Conservation (phyloP, 805 yeast genomes). For the Candida qinlingensis region DNA sequence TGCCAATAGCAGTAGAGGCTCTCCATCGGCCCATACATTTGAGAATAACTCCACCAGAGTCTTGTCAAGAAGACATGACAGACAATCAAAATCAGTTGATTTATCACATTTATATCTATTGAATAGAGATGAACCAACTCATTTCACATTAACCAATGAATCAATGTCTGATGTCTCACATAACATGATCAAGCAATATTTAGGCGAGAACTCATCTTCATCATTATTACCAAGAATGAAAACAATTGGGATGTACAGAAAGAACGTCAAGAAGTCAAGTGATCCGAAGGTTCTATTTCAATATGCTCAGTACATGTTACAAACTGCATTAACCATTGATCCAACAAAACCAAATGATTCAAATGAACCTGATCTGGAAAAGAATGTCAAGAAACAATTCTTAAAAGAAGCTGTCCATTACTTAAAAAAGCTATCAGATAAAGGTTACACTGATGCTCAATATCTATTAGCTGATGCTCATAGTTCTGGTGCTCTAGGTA, state of each 20-base stretch:
- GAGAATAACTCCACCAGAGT: background rate
- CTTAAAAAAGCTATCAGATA: slow-evolving; percentile 65
- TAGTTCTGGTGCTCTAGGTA: slow-evolving; percentile 79
- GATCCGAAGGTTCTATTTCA: slow-evolving; percentile 86
- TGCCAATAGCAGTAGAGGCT: background rate
- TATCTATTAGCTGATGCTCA: slow-evolving; percentile 88
- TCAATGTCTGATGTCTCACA: slow-evolving; percentile 47
- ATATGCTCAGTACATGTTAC: slow-evolving; percentile 86
- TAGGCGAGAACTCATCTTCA: slow-evolving; percentile 42
- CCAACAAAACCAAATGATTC: slow-evolving; percentile 6
- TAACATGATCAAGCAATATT: slow-evolving; percentile 43
- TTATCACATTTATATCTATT: slow-evolving; percentile 36
- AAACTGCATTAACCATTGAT: slow-evolving; percentile 68
- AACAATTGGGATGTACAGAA: slow-evolving; percentile 81
- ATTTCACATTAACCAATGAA: slow-evolving; percentile 34
- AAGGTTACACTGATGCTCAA: slow-evolving; percentile 86
- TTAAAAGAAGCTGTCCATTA: slow-evolving; percentile 73
- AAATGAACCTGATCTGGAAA: slow-evolving; percentile 28
- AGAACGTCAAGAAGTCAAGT: slow-evolving; percentile 76
- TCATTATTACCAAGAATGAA: slow-evolving; percentile 68
- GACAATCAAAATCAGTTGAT: slow-evolving; percentile 34
- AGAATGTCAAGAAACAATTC: slow-evolving; percentile 45
- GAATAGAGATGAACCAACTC: slow-evolving; percentile 29
- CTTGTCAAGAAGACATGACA: slow-evolving; percentile 12
- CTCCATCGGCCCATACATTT: background rate